Conservation (phyloP, 225 moss, liverwort and hornwort genomes). For the Neckera pumila region DNA sequence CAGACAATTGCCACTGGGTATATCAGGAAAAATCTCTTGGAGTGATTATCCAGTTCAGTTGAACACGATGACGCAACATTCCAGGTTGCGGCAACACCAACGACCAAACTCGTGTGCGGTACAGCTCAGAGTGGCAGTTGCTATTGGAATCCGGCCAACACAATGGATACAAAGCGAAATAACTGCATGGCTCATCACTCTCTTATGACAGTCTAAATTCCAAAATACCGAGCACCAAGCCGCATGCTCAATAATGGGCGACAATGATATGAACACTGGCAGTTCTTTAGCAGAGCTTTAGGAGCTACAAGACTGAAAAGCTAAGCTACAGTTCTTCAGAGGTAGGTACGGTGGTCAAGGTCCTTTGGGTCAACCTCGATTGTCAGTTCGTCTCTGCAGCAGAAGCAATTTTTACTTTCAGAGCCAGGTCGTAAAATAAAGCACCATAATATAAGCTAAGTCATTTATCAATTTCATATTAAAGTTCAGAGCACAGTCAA, state of each 20-base stretch:
- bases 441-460: not conserved
- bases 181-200: constrained; percentile 4
- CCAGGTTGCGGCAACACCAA: not conserved
- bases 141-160: not conserved
- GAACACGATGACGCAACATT: constrained; percentile 1
- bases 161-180: not conserved
- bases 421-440: not conserved
- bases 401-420: not conserved
- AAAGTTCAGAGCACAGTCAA: not conserved
- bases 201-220: constrained; percentile 2
- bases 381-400: constrained; percentile 79
- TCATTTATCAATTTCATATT: not conserved
- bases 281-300: not conserved
- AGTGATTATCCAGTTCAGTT: not conserved
- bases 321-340: constrained; percentile 21
- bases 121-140: not conserved
- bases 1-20: not conserved
- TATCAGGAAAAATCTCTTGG: not conserved
- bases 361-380: constrained; percentile 69
- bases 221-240: constrained; percentile 1
- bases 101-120: not conserved
- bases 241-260: constrained; percentile 3
- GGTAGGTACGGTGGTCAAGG: constrained; percentile 70
- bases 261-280: not conserved
- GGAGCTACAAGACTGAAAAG: not conserved